Evolutionary conservation across 257 asterid genomes (phyloP).

Genomic region (Capsicum rhomboideum): DNA sequence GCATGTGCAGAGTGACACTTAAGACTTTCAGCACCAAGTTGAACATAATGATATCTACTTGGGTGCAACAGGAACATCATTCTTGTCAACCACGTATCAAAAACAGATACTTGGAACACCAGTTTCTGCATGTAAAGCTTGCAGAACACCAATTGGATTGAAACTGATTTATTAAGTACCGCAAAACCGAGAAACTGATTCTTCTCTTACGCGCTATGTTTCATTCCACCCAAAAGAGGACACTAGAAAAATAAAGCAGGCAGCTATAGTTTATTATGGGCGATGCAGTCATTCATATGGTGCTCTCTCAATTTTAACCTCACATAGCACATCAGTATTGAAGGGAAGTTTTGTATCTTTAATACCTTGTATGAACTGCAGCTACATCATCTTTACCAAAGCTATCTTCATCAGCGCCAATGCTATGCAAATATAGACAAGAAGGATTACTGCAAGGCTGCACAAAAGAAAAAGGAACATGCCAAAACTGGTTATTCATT

Average conservation of each 20-base stretch:
- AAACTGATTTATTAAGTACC: background rate
- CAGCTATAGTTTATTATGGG: background rate
- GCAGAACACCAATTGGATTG: background rate
- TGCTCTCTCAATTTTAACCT: background rate
- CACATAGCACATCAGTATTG: background rate
- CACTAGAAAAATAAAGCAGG: background rate
- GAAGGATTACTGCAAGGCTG: conserved; percentile 94
- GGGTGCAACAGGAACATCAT: background rate
- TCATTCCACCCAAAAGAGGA: background rate
- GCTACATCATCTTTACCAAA: conserved; percentile 96
- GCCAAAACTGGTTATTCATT: conserved; percentile 11
- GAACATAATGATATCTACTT: background rate
- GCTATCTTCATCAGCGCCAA: conserved; percentile 96
- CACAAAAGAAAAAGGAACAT: conserved; percentile 17
- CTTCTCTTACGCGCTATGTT: background rate
- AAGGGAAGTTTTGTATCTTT: background rate
- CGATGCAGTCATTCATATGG: background rate
- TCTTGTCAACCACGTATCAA: background rate
- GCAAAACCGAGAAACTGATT: background rate
- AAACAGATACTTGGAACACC: background rate
- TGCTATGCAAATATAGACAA: conserved; percentile 85
- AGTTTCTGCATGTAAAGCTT: background rate
- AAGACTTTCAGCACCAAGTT: background rate
- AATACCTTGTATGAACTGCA: conserved; percentile 90
- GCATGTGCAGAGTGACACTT: background rate